Conservation (phyloP, 2,329 filamentous ascomycete species). For the Penicillium sp. region DNA sequence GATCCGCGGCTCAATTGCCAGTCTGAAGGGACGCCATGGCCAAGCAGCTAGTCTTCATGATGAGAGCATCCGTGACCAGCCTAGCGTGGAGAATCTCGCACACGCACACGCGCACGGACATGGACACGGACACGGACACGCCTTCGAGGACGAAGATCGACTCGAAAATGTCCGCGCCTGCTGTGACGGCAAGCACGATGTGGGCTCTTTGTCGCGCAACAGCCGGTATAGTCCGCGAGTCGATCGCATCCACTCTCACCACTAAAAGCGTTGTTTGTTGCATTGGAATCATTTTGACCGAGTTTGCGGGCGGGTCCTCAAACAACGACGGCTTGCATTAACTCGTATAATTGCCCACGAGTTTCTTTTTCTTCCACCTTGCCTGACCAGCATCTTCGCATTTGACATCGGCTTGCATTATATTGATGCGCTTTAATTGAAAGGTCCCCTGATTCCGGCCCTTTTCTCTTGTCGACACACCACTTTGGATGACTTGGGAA, state of each 20-base stretch:
- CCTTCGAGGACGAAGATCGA: constrained; percentile 66
- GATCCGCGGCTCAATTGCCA: constrained; percentile 55
- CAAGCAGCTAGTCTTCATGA: constrained; percentile 42
- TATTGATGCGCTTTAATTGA: not conserved
- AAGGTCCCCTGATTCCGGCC: not conserved
- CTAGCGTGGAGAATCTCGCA: constrained; percentile 81
- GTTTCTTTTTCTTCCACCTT: constrained; percentile 22
- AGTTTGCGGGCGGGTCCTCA: constrained; percentile 31
- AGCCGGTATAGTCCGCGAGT: constrained; percentile 45
- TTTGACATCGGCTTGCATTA: not conserved
- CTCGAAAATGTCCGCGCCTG: constrained; percentile 96
- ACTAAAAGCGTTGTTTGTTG: constrained; percentile 24
- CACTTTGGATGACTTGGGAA: constrained; percentile 2
- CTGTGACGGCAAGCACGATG: constrained; percentile 88
- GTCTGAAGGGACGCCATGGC: constrained; percentile 46
- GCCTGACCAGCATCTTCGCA: constrained; percentile 10
- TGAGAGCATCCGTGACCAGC: constrained; percentile 53
- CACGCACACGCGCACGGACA: constrained; percentile 64
- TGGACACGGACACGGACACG: constrained; percentile 53
- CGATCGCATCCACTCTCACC: constrained; percentile 43
- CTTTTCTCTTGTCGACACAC: constrained; percentile 4
- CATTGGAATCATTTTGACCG: constrained; percentile 20
- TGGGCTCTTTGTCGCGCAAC: constrained; percentile 49
- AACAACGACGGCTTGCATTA: constrained; percentile 24
- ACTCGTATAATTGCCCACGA: constrained; percentile 25